Percentiles rank a stretch among this genome's conserved stretches.
These are phyloP conservation scores for Baorangia bicolor DNA, from an alignment of 768 basidiomycete species.

Conservation along the genomic window DNA sequence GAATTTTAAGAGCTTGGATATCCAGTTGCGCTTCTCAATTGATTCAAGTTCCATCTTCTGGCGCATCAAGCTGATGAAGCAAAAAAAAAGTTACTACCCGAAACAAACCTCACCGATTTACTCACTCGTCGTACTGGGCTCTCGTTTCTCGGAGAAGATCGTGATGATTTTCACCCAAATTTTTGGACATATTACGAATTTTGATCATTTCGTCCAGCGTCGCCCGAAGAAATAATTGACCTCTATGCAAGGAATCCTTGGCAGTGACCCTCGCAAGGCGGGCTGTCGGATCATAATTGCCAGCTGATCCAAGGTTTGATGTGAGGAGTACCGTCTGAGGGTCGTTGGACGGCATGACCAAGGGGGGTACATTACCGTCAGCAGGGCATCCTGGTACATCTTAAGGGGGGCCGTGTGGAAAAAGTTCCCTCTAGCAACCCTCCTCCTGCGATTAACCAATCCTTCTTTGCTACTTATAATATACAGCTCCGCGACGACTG, in stretches of 20 bases:
- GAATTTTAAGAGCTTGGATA: neutral
- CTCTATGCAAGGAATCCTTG: neutral
- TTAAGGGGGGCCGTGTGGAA: conserved; percentile 3
- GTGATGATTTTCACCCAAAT: neutral
- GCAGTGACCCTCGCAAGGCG: neutral
- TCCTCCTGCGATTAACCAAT: no score
- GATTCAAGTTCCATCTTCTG: neutral
- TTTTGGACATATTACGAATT: no score
- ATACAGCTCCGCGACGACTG: conserved; percentile 1
- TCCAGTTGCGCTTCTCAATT: neutral
- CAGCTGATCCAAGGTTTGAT: neutral
- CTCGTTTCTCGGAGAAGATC: neutral
- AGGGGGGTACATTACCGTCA: neutral
- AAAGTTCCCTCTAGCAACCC: neutral
- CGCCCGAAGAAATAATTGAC: conserved; percentile 4
- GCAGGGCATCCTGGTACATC: neutral
- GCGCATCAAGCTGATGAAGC: neutral
- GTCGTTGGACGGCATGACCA: conserved; percentile 9
- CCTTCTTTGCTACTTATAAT: no score
- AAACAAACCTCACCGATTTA: neutral
- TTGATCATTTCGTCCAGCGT: conserved; percentile 7
- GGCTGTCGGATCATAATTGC: neutral
- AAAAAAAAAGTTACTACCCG: neutral
- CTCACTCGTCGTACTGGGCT: conserved; percentile 1
- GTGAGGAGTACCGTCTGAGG: conserved; percentile 1